Conservation (phyloP, 2,329 filamentous ascomycete genomes). For the Xylariaceae sp. region DNA sequence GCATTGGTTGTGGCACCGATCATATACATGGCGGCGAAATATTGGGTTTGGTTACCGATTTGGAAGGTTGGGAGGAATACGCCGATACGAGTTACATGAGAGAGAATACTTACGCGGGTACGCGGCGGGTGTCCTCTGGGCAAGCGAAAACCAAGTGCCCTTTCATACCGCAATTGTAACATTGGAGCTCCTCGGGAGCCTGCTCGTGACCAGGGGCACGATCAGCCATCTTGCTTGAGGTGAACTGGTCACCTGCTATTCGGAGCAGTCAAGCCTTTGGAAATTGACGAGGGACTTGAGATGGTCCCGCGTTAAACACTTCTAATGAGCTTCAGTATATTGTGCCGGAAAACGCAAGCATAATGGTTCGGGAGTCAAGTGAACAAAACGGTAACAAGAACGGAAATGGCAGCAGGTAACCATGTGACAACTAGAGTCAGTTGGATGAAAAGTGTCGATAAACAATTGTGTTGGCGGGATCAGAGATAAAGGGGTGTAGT, state of each 20-base stretch:
- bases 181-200: slow-evolving; percentile 29
- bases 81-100: not conserved
- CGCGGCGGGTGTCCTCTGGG: slow-evolving; percentile 32
- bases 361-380: not conserved
- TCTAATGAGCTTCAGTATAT: not conserved
- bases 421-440: not conserved
- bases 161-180: slow-evolving; percentile 35
- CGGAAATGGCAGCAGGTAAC: not conserved
- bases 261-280: not conserved
- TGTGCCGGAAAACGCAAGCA: too few species aligned
- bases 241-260: not conserved
- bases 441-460: not conserved
- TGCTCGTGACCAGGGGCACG: slow-evolving; percentile 28
- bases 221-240: slow-evolving; percentile 25
- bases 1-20: not conserved
- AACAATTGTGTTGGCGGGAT: not conserved
- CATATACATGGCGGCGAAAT: not conserved
- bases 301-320: not conserved
- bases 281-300: not conserved
- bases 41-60: not conserved
- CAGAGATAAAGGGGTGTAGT: too few species aligned
- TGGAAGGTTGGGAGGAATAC: not conserved
- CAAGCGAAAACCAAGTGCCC: slow-evolving; percentile 35
- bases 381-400: not conserved
- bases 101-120: slow-evolving; percentile 33